phyloP scores from a whole-genome alignment of 805 yeast genomes.

The Starmerella cellae region DNA sequence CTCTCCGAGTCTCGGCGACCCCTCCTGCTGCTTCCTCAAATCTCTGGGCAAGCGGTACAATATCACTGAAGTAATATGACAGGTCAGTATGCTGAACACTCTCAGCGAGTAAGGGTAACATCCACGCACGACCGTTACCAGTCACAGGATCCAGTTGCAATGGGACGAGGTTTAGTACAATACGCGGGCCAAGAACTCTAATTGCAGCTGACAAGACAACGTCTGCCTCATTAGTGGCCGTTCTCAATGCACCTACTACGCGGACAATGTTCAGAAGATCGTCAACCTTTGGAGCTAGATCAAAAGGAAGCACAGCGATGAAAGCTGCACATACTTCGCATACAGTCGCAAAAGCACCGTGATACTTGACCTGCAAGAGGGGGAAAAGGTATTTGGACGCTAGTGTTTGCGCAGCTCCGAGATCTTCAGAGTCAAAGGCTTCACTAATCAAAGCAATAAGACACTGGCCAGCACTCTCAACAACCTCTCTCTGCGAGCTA shows the following conservation, averaged over 20 bases:
- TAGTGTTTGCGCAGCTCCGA: constrained; percentile 31
- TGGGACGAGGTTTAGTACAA: constrained; percentile 54
- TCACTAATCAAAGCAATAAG: constrained; percentile 63
- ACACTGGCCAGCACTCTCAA: constrained; percentile 73
- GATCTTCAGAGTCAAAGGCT: constrained; percentile 35
- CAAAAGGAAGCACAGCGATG: constrained; percentile 45
- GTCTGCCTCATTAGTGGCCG: constrained; percentile 56
- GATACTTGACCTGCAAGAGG: constrained; percentile 58
- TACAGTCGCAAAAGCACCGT: constrained; percentile 60
- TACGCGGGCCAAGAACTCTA: constrained; percentile 73
- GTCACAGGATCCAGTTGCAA: constrained; percentile 51
- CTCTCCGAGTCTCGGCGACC: constrained; percentile 39
- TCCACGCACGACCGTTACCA: constrained; percentile 86
- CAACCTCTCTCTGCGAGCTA: constrained; percentile 44
- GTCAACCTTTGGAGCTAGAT: constrained; percentile 50
- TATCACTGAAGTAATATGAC: constrained; percentile 44
- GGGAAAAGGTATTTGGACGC: constrained; percentile 42
- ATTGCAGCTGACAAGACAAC: constrained; percentile 67
- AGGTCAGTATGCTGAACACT: constrained; percentile 61
- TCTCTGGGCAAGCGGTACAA: constrained; percentile 46
- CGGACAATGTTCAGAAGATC: constrained; percentile 37
- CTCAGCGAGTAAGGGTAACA: constrained; percentile 81
- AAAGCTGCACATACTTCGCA: constrained; percentile 53
- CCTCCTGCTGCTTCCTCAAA: constrained; percentile 23
- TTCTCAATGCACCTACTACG: constrained; percentile 60